These are phyloP conservation scores for Henningerozyma blattae DNA, from an alignment of 805 yeast species.

Conservation along the genomic window DNA sequence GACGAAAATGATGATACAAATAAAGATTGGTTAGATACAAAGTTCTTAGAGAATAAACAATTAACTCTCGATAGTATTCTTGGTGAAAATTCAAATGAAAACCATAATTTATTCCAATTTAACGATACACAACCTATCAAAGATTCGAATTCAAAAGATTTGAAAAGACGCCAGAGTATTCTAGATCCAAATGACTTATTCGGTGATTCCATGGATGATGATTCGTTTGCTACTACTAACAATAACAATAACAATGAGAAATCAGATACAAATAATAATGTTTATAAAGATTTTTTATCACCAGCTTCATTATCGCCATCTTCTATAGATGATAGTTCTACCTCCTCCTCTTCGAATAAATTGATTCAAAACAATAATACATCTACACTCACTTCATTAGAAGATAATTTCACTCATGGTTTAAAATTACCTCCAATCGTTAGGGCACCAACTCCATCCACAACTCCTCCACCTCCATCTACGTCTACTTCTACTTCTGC, in stretches of 20 bases:
- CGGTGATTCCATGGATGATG: slow-evolving; percentile 6
- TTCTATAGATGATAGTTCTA: slow-evolving; percentile 11
- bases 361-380: not conserved
- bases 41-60: slow-evolving; percentile 9
- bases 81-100: too few relatives aligned
- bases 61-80: slow-evolving; percentile 15
- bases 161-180: too few relatives aligned
- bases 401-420: not conserved
- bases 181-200: slow-evolving; percentile 5
- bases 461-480: not conserved
- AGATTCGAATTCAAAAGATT: too few relatives aligned
- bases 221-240: not conserved
- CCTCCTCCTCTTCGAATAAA: not conserved
- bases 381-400: not conserved
- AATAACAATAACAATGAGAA: not conserved
- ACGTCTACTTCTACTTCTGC: not conserved
- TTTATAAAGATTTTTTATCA: slow-evolving; percentile 9
- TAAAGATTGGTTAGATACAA: slow-evolving; percentile 5
- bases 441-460: not conserved
- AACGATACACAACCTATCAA: too few relatives aligned
- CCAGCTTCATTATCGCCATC: slow-evolving; percentile 28
- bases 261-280: not conserved
- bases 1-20: slow-evolving; percentile 1
- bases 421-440: not conserved
- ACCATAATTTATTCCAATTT: too few relatives aligned